phyloP scores from a whole-genome alignment of 208 protist genomes.

The Angomonas deanei region DNA sequence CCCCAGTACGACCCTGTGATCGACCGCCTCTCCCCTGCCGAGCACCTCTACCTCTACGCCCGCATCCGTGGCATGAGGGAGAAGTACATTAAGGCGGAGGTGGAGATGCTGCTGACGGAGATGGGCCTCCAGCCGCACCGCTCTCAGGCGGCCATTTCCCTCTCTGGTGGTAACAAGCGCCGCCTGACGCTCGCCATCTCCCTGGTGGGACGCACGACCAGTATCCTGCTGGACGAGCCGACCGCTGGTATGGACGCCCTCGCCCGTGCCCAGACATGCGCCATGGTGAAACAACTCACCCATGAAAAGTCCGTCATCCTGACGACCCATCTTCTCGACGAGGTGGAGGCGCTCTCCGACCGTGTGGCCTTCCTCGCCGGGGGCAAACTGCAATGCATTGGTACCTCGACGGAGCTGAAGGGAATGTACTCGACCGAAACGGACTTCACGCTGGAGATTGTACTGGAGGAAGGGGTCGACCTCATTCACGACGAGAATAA shows the following conservation, averaged over 20 bases:
- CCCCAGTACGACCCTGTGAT: constrained; percentile 94
- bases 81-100: constrained; percentile 33
- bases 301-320: constrained; percentile 57
- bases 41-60: constrained; percentile 92
- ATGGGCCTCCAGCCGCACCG: constrained; percentile 44
- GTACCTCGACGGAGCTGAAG: constrained; percentile 64
- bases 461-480: constrained; percentile 32
- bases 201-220: constrained; percentile 76
- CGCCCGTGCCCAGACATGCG: constrained; percentile 70
- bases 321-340: constrained; percentile 89
- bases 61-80: constrained; percentile 56
- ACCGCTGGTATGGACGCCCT: constrained; percentile 86
- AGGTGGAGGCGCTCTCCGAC: constrained; percentile 77
- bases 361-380: constrained; percentile 86
- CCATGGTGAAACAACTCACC: constrained; percentile 62
- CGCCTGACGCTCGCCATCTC: constrained; percentile 84
- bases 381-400: constrained; percentile 86
- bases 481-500: constrained; percentile 14
- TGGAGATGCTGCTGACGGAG: constrained; percentile 38
- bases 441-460: constrained; percentile 45
- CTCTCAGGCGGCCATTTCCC: constrained; percentile 30
- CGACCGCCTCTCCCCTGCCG: constrained; percentile 79
- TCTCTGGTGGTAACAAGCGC: constrained; percentile 87
- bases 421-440: constrained; percentile 30
- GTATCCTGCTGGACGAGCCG: constrained; percentile 86